Percentiles rank a stretch among this genome's conserved stretches.
Evolutionary conservation across 2,329 filamentous ascomycete genomes (phyloP).

Genomic region (Torrubiella hemipterigena): DNA sequence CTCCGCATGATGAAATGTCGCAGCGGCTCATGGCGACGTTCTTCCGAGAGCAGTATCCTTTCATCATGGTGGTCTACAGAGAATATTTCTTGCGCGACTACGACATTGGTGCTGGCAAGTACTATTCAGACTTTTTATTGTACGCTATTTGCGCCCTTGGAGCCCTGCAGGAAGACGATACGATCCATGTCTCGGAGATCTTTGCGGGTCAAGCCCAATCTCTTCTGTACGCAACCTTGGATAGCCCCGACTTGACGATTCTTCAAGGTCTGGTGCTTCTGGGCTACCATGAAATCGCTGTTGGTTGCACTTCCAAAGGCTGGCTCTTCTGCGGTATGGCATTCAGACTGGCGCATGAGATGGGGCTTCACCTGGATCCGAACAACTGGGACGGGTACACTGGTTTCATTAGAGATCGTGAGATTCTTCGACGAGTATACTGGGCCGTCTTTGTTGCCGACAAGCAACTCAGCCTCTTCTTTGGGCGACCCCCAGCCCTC

Average conservation of each 20-base stretch:
- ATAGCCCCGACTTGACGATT: slow-evolving; percentile 33
- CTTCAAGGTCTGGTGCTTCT: slow-evolving; percentile 31
- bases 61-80: slow-evolving; percentile 36
- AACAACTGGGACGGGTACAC: slow-evolving; percentile 32
- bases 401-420: slow-evolving; percentile 27
- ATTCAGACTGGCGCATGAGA: slow-evolving; percentile 36
- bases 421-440: slow-evolving; percentile 35
- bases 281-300: slow-evolving; percentile 34
- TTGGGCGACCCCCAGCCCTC: slow-evolving; percentile 35
- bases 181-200: slow-evolving; percentile 24
- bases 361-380: slow-evolving; percentile 39
- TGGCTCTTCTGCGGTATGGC: slow-evolving; percentile 41
- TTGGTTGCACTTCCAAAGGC: slow-evolving; percentile 33
- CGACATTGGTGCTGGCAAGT: slow-evolving; percentile 29
- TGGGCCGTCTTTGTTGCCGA: slow-evolving; percentile 38
- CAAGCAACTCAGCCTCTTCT: slow-evolving; percentile 38
- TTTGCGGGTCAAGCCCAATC: slow-evolving; percentile 32
- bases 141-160: slow-evolving; percentile 37
- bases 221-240: slow-evolving; percentile 30
- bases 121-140: slow-evolving; percentile 36
- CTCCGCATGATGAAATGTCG: slow-evolving; percentile 30
- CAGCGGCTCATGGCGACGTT: slow-evolving; percentile 33
- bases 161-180: slow-evolving; percentile 31
- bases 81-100: slow-evolving; percentile 39
- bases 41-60: slow-evolving; percentile 34